Conservation (phyloP, 768 basidiomycete genomes). For the Lactarius indigo region DNA sequence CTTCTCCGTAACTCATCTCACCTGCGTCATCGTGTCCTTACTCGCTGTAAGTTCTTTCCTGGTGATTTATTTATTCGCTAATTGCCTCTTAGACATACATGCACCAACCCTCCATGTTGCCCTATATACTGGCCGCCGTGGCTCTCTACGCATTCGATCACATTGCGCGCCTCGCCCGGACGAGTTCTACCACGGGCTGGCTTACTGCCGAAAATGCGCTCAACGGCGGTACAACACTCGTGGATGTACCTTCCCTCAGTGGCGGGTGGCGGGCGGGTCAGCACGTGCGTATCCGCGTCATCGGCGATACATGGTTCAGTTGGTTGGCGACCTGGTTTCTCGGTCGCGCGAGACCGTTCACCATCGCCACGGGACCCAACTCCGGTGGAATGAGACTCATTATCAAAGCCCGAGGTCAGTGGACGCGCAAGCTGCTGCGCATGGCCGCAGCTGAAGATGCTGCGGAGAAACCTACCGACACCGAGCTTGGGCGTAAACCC, state of each 20-base stretch:
- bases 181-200: constrained; percentile 42
- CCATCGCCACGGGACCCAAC: constrained; percentile 44
- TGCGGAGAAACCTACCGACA: constrained; percentile 25
- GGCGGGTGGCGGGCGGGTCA: constrained; percentile 61
- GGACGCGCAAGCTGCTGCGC: constrained; percentile 44
- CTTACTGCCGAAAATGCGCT: constrained; percentile 45
- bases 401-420: constrained; percentile 48
- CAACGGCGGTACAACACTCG: constrained; percentile 38
- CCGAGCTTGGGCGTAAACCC: constrained; percentile 6
- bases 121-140: constrained; percentile 41
- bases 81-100: constrained; percentile 23
- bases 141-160: constrained; percentile 46
- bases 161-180: constrained; percentile 43
- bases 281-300: constrained; percentile 51
- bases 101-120: constrained; percentile 30
- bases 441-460: constrained; percentile 34
- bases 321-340: constrained; percentile 29
- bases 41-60: constrained; percentile 28
- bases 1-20: constrained; percentile 42
- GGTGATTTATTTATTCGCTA: not conserved
- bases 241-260: constrained; percentile 43
- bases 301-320: constrained; percentile 38
- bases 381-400: constrained; percentile 46
- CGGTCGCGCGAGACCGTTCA: constrained; percentile 34
- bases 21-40: constrained; percentile 41